phyloP scores from a whole-genome alignment of 768 basidiomycete species.

The Lactifluus volemus region DNA sequence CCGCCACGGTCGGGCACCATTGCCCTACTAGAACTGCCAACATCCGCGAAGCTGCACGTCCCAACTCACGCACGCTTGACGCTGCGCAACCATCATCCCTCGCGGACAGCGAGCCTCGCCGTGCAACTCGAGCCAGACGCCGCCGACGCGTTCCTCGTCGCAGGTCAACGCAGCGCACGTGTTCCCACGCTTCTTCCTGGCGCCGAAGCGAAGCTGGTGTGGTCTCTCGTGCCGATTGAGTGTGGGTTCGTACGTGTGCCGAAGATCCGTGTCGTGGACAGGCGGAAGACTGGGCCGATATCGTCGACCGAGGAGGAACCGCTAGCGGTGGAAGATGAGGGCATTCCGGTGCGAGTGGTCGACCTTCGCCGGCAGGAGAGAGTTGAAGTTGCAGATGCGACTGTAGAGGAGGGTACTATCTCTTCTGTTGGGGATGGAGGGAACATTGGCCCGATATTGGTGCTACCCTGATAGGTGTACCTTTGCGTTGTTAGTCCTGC shows the following conservation, averaged over 20 bases:
- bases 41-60: constrained; percentile 54
- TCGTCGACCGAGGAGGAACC: not conserved
- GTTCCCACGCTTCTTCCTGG: constrained; percentile 70
- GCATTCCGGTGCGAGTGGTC: constrained; percentile 57
- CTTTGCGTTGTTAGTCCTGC: not conserved
- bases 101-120: constrained; percentile 57
- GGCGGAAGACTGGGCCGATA: constrained; percentile 25
- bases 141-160: constrained; percentile 70
- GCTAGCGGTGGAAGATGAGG: constrained; percentile 51
- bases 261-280: constrained; percentile 47
- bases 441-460: constrained; percentile 10
- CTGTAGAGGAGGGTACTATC: not conserved
- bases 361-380: constrained; percentile 43
- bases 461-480: constrained; percentile 8
- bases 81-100: constrained; percentile 57
- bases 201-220: constrained; percentile 52
- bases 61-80: constrained; percentile 47
- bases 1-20: constrained; percentile 56
- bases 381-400: constrained; percentile 47
- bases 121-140: constrained; percentile 64
- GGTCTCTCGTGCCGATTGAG: constrained; percentile 66
- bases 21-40: constrained; percentile 56
- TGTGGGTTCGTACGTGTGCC: constrained; percentile 63
- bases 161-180: constrained; percentile 60
- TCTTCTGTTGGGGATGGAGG: not conserved